Conservation (phyloP, 1,284 basidiomycete species). For the Tilletia walkeri region DNA sequence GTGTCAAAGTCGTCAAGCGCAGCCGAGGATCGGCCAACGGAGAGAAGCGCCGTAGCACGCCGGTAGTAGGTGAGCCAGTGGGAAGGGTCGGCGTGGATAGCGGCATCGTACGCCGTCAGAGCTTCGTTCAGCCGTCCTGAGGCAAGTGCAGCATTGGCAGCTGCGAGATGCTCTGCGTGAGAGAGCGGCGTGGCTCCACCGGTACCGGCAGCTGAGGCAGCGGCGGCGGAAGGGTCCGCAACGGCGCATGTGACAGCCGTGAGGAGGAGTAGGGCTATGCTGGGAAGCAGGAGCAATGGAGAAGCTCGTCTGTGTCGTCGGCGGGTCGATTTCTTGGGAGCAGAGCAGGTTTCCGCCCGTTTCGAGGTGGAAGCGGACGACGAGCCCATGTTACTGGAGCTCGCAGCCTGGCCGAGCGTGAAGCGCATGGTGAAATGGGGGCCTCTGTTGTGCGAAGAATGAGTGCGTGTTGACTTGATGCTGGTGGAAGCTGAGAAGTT, state of each 20-base stretch:
- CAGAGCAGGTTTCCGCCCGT: too few species aligned
- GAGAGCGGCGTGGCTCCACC: background rate
- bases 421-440: background rate
- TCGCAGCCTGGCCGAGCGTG: background rate
- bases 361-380: too few species aligned
- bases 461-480: too few species aligned
- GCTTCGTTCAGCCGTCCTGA: conserved; percentile 43
- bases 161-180: conserved; percentile 31
- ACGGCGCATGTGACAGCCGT: conserved; percentile 2
- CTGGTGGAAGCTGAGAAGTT: too few species aligned
- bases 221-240: conserved; percentile 5
- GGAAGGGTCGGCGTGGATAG: conserved; percentile 39
- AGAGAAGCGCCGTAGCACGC: conserved; percentile 51
- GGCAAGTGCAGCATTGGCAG: conserved; percentile 43
- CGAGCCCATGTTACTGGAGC: background rate
- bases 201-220: background rate
- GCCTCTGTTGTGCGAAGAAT: too few species aligned
- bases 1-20: conserved; percentile 46
- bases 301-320: background rate
- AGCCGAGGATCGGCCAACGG: conserved; percentile 46
- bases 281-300: conserved; percentile 1
- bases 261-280: conserved; percentile 14
- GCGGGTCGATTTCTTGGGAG: too few species aligned
- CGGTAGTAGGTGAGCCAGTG: conserved; percentile 52
- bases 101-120: conserved; percentile 42